These are phyloP conservation scores for Striga asiatica DNA, from an alignment of 257 asterid species.

Conservation along the genomic window DNA sequence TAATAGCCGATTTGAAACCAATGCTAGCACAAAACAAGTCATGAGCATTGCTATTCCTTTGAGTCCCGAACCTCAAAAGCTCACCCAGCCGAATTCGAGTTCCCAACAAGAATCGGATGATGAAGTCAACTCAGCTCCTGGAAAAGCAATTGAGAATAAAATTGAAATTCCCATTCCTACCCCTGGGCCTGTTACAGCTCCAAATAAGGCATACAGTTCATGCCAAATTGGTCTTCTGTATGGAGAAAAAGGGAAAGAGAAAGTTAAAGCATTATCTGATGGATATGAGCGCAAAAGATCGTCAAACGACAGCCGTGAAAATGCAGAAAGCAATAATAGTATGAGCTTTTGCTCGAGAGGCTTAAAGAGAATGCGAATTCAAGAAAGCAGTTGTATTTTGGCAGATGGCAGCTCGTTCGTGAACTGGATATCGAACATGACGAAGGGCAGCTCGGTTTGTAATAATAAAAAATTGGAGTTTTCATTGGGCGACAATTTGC, in stretches of 20 bases:
- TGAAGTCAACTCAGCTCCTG: constrained; percentile 22
- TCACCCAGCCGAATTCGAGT: constrained; percentile 15
- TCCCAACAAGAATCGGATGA: constrained; percentile 17
- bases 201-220: too few species aligned
- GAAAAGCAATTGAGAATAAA: constrained; percentile 15
- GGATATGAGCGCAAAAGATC: too few species aligned
- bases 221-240: background rate
- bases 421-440: constrained; percentile 75
- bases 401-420: constrained; percentile 35
- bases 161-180: background rate
- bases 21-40: constrained; percentile 1
- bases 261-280: background rate
- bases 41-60: constrained; percentile 9
- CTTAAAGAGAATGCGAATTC: constrained; percentile 22
- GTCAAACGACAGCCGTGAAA: constrained; percentile 21
- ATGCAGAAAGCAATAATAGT: constrained; percentile 62
- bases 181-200: background rate
- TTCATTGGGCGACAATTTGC: too few species aligned
- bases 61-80: constrained; percentile 18
- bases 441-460: constrained; percentile 39
- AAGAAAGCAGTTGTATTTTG: constrained; percentile 20
- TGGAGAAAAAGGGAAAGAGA: background rate
- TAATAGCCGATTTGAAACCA: too few species aligned
- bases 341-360: constrained; percentile 30
- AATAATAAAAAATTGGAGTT: too few species aligned